These are phyloP conservation scores for Hypoxylon fragiforme DNA, from an alignment of 495 filamentous ascomycete species.

Conservation along the genomic window DNA sequence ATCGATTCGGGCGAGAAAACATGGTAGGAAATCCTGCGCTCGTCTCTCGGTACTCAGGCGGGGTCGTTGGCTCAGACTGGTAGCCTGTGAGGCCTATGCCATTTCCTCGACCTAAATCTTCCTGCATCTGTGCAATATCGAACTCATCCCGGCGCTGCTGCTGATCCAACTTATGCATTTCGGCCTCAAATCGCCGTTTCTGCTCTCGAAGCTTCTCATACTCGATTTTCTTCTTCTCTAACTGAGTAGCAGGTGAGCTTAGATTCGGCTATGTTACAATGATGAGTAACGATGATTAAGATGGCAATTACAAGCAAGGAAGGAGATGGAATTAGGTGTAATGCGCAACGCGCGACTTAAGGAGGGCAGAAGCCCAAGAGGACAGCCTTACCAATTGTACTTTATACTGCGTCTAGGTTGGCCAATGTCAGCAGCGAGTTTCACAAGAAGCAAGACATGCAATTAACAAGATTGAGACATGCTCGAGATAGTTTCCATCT, in stretches of 20 bases:
- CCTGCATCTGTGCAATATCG: constrained; percentile 79
- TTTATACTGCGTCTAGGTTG: constrained; percentile 56
- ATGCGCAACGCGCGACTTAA: constrained; percentile 12
- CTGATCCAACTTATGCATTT: constrained; percentile 83
- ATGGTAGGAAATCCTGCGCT: constrained; percentile 67
- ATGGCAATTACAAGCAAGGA: constrained; percentile 4
- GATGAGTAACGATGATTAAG: not conserved
- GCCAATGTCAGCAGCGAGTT: constrained; percentile 38
- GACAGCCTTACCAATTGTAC: constrained; percentile 59
- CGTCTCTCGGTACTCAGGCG: constrained; percentile 85
- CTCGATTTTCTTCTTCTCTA: constrained; percentile 89
- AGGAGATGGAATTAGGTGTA: not conserved
- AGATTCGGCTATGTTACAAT: constrained; percentile 11
- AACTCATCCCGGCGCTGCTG: constrained; percentile 78
- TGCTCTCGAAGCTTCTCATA: constrained; percentile 85
- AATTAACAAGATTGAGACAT: constrained; percentile 37
- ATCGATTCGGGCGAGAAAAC: constrained; percentile 76
- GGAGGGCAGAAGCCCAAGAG: constrained; percentile 11
- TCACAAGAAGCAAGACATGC: constrained; percentile 36
- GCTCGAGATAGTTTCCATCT: constrained; percentile 16
- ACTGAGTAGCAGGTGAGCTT: constrained; percentile 54
- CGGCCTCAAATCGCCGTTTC: constrained; percentile 79
- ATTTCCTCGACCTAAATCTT: constrained; percentile 63
- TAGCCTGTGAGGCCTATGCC: constrained; percentile 57
- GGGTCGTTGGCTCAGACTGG: constrained; percentile 92